Evolutionary conservation across 768 basidiomycete species (phyloP).

Genomic region (Leccinellum albellum): DNA sequence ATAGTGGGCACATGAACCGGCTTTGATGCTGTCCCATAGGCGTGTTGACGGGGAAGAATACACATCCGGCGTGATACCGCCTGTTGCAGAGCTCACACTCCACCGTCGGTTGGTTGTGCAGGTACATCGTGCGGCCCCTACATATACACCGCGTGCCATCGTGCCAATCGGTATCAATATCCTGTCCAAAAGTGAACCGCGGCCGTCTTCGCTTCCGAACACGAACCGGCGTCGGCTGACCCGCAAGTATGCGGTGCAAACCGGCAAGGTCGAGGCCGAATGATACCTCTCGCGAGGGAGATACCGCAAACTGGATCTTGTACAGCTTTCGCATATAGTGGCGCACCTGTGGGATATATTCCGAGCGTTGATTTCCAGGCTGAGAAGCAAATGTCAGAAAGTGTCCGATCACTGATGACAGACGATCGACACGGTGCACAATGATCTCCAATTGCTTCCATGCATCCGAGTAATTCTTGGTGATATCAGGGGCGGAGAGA

Average conservation of each 20-base stretch:
- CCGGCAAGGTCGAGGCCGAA: slow-evolving; percentile 82
- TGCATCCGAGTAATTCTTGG: slow-evolving; percentile 72
- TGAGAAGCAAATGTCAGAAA: slow-evolving; percentile 73
- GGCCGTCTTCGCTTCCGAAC: slow-evolving; percentile 57
- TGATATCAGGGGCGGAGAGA: slow-evolving; percentile 69
- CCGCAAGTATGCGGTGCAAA: slow-evolving; percentile 75
- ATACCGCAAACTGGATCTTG: slow-evolving; percentile 86
- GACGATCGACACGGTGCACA: slow-evolving; percentile 73
- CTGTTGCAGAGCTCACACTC: slow-evolving; percentile 65
- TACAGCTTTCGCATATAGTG: slow-evolving; percentile 90
- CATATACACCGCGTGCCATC: slow-evolving; percentile 82
- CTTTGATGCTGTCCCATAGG: slow-evolving; percentile 29
- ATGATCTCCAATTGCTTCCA: slow-evolving; percentile 80
- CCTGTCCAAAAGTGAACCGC: slow-evolving; percentile 71
- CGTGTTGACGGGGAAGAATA: slow-evolving; percentile 60
- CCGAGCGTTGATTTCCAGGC: slow-evolving; percentile 65
- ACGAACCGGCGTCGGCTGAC: slow-evolving; percentile 49
- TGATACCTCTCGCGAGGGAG: slow-evolving; percentile 74
- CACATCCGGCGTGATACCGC: slow-evolving; percentile 70
- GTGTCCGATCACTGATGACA: slow-evolving; percentile 72
- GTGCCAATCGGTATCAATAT: slow-evolving; percentile 66
- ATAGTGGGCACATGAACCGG: slow-evolving; percentile 71
- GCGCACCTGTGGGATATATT: slow-evolving; percentile 77
- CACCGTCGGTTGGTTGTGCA: slow-evolving; percentile 58
- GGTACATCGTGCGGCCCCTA: slow-evolving; percentile 60